Conservation (phyloP, 2,329 filamentous ascomycete genomes). For the Cordyceps javanica region DNA sequence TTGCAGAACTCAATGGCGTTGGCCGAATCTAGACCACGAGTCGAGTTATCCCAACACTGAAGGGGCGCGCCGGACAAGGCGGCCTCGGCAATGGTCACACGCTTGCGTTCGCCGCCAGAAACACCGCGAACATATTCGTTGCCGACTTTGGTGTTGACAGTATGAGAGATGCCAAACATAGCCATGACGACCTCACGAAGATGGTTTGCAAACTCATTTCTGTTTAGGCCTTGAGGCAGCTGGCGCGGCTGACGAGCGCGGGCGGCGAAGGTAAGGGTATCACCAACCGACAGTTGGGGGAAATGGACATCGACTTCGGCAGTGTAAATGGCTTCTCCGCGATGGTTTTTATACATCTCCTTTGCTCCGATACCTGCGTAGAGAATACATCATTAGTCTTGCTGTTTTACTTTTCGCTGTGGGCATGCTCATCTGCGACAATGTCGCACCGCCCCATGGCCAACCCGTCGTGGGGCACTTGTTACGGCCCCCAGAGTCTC, state of each 20-base stretch:
- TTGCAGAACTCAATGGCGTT: constrained; percentile 72
- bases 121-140: constrained; percentile 72
- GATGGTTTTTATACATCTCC: constrained; percentile 67
- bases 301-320: constrained; percentile 60
- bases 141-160: constrained; percentile 64
- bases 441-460: neutral
- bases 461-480: neutral
- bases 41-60: constrained; percentile 68
- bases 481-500: neutral
- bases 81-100: constrained; percentile 58
- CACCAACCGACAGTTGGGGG: constrained; percentile 50
- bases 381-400: constrained; percentile 3
- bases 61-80: constrained; percentile 52
- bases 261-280: constrained; percentile 63
- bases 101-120: constrained; percentile 66
- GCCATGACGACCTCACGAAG: constrained; percentile 43
- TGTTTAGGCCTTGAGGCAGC: constrained; percentile 49
- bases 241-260: constrained; percentile 56
- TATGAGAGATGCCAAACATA: constrained; percentile 40
- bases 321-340: constrained; percentile 71
- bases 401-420: neutral
- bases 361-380: constrained; percentile 50
- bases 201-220: constrained; percentile 48
- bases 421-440: constrained; percentile 2
- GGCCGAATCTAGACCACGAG: constrained; percentile 66